These are phyloP conservation scores for Gyrodon lividus DNA, from an alignment of 768 basidiomycete species.

Conservation along the genomic window DNA sequence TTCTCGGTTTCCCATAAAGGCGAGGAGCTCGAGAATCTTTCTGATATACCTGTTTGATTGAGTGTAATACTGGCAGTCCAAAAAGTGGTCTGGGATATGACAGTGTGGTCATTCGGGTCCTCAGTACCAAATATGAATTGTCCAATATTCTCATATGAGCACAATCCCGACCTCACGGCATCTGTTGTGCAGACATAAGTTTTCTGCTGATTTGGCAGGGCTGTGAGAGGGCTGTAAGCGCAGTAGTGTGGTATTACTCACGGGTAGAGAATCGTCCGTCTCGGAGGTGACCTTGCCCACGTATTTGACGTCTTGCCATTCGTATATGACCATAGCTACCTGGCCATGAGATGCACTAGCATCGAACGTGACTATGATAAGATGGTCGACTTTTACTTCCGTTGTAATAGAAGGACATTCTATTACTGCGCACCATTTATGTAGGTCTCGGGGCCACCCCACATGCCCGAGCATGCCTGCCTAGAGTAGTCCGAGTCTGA, in stretches of 20 bases:
- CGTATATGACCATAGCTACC: slow-evolving; percentile 92
- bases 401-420: neutral
- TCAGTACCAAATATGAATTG: slow-evolving; percentile 73
- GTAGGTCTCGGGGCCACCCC: slow-evolving; percentile 71
- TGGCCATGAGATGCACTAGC: slow-evolving; percentile 69
- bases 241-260: slow-evolving; percentile 40
- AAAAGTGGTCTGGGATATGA: slow-evolving; percentile 74
- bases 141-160: slow-evolving; percentile 70
- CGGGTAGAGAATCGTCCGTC: slow-evolving; percentile 57
- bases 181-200: slow-evolving; percentile 91
- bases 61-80: slow-evolving; percentile 83
- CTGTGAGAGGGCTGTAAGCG: slow-evolving; percentile 16
- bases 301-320: slow-evolving; percentile 87
- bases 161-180: slow-evolving; percentile 71
- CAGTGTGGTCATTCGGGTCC: slow-evolving; percentile 55
- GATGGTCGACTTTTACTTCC: slow-evolving; percentile 16
- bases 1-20: slow-evolving; percentile 62
- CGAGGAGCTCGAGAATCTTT: slow-evolving; percentile 22
- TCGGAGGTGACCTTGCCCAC: slow-evolving; percentile 69
- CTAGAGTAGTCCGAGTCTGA: slow-evolving; percentile 78
- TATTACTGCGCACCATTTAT: slow-evolving; percentile 67
- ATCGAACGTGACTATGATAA: slow-evolving; percentile 71
- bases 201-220: slow-evolving; percentile 56
- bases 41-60: slow-evolving; percentile 29
- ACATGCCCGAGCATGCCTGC: slow-evolving; percentile 97